Evolutionary conservation across 305 asterid genomes (phyloP).

Genomic region (Nicotiana rustica): DNA sequence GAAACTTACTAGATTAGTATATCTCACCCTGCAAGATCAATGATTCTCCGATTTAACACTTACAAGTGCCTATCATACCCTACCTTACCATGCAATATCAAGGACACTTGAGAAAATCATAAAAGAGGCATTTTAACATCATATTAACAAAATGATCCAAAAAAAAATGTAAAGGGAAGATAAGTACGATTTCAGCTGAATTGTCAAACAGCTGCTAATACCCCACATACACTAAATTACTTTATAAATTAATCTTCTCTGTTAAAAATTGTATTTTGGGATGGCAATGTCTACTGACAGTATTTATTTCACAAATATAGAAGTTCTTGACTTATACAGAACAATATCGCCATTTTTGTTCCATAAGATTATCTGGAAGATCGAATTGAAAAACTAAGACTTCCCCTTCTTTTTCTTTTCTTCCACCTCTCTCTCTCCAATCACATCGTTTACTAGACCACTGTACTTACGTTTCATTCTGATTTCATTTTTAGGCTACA

Average conservation of each 20-base stretch:
- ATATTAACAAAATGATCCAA: neutral
- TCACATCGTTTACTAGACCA: neutral
- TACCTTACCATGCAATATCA: neutral
- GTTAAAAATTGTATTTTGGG: neutral
- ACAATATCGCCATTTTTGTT: neutral
- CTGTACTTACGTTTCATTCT: neutral
- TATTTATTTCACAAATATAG: neutral
- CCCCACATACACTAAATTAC: neutral
- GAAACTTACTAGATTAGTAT: neutral
- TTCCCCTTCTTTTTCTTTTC: neutral
- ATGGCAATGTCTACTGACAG: conserved; percentile 1
- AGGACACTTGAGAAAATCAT: neutral
- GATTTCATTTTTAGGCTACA: conserved; percentile 2
- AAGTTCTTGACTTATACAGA: neutral
- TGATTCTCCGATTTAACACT: neutral
- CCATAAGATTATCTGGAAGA: conserved; percentile 5
- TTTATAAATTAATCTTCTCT: neutral
- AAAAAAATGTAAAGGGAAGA: neutral
- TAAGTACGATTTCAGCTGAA: neutral
- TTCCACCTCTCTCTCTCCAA: neutral
- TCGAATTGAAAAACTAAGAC: neutral
- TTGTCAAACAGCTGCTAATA: conserved; percentile 7
- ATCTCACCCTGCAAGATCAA: conserved; percentile 7
- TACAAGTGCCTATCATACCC: neutral
- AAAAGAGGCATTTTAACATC: neutral